phyloP scores from a whole-genome alignment of 192 early-diverging fungal species.

The Coemansia umbellata region DNA sequence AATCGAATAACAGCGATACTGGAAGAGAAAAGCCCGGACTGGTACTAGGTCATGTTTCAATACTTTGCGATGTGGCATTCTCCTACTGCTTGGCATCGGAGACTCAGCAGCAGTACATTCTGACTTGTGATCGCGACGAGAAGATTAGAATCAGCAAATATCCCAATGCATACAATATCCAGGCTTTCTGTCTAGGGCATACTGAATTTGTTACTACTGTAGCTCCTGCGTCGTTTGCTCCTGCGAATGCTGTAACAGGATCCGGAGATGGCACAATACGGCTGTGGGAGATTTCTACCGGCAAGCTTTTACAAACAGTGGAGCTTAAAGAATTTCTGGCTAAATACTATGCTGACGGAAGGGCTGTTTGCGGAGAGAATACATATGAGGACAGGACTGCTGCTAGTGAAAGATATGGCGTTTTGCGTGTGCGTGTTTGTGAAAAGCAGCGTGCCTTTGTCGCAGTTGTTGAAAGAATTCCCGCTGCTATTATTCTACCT shows the following conservation, averaged over 20 bases:
- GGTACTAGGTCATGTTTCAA: slow-evolving; percentile 90
- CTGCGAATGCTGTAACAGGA: slow-evolving; percentile 65
- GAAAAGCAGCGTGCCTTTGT: slow-evolving; percentile 23
- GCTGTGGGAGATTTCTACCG: slow-evolving; percentile 68
- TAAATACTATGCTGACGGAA: slow-evolving; percentile 32
- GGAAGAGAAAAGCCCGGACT: slow-evolving; percentile 39
- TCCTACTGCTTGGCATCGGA: slow-evolving; percentile 45
- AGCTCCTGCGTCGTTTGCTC: slow-evolving; percentile 55
- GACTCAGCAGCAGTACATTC: slow-evolving; percentile 47
- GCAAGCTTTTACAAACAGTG: slow-evolving; percentile 65
- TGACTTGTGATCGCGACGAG: slow-evolving; percentile 96
- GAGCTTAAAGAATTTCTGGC: slow-evolving; percentile 47
- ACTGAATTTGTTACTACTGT: slow-evolving; percentile 72
- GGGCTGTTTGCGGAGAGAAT: slow-evolving; percentile 7
- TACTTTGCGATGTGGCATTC: slow-evolving; percentile 81
- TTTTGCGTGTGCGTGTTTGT: slow-evolving; percentile 30
- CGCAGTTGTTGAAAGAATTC: slow-evolving; percentile 33
- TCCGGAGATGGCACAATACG: slow-evolving; percentile 80
- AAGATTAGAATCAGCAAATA: slow-evolving; percentile 92
- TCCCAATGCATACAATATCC: slow-evolving; percentile 87
- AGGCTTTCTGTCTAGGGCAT: slow-evolving; percentile 88
- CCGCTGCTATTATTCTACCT: slow-evolving; percentile 26
- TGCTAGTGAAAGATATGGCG: slow-evolving; percentile 28
- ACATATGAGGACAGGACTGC: slow-evolving; percentile 36
- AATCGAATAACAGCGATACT: no score